Conservation (phyloP, 352 stramenopile genomes). For the Blastocystis sp. region DNA sequence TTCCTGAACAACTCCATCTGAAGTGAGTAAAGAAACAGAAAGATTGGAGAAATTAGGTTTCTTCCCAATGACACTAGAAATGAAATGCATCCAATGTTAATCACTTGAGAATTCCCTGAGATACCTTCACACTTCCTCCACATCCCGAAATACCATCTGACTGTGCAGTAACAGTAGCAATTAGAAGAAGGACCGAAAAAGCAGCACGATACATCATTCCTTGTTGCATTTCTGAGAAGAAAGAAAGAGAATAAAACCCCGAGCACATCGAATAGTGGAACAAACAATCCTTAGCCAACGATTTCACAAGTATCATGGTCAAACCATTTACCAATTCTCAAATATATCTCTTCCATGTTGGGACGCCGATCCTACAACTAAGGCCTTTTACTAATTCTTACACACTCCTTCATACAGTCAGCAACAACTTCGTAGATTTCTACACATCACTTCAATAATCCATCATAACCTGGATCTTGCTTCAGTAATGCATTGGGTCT, state of each 20-base stretch:
- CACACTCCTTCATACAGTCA: slow-evolving; percentile 5
- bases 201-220: background rate
- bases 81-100: background rate
- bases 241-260: background rate
- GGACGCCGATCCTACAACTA: background rate
- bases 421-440: slow-evolving; percentile 5
- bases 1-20: slow-evolving; percentile 22
- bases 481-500: background rate
- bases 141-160: slow-evolving; percentile 20
- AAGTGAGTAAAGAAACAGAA: slow-evolving; percentile 23
- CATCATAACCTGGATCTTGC: background rate
- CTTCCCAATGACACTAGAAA: background rate
- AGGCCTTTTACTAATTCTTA: background rate
- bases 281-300: background rate
- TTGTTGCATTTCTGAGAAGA: background rate
- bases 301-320: slow-evolving; percentile 5
- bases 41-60: slow-evolving; percentile 18
- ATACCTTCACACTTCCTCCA: background rate
- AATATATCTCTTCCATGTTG: background rate
- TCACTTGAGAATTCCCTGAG: slow-evolving; percentile 24
- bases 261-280: background rate
- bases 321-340: background rate
- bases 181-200: background rate
- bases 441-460: background rate
- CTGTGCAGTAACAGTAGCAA: background rate